Evolutionary conservation across 768 basidiomycete genomes (phyloP), one percentile per base, ranked within the genome.

Genomic region (Lanmaoa rubissima): DNA sequence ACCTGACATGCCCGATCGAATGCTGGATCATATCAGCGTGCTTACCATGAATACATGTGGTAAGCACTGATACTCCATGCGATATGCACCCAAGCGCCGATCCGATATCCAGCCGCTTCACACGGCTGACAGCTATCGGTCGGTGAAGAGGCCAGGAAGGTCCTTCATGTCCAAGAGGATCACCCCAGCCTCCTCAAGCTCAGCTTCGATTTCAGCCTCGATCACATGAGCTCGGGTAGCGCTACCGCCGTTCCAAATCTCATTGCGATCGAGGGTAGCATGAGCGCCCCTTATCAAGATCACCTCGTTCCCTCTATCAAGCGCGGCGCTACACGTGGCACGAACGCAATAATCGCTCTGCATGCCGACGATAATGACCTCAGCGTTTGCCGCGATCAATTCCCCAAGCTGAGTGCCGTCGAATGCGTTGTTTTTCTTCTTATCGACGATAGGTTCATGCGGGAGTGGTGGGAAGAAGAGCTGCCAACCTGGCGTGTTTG

Each of bases 351-450:
- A 86, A 70, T 88, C 86, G 62, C 83, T 85, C 69, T 85, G 84
- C 67, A 86, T 79, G 14, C 87, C 87, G 17, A 81, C 81, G 48
- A 88, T 77, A 49, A 88, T 77, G 49, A 88, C 76, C 74, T 87
- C 82, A 14, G 85, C 85, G 32, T 81, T 77, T 4, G 65, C 51
- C 0, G 78, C 75, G 36, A 90, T 72, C 42, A 84, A 64, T 4
- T 78, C 75, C 9, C 70, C 78, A 4, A 90, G 75, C 12, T 51
- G 58, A 19, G 86, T 88, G 12, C 83, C 83, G 0, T 79, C 76
- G 60, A 88, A 90, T 28, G 86, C 85, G 61, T 88, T 87, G 73
- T 84, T 87, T 73, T 85, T 85, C 48, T 74, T 73, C 73, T 88
- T 88, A 73, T 88, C 86, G 45, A 88, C 61, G 50, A 87, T 74